phyloP scores from a whole-genome alignment of 1,139 yeast genomes.

The Candida pseudocylindracea region DNA sequence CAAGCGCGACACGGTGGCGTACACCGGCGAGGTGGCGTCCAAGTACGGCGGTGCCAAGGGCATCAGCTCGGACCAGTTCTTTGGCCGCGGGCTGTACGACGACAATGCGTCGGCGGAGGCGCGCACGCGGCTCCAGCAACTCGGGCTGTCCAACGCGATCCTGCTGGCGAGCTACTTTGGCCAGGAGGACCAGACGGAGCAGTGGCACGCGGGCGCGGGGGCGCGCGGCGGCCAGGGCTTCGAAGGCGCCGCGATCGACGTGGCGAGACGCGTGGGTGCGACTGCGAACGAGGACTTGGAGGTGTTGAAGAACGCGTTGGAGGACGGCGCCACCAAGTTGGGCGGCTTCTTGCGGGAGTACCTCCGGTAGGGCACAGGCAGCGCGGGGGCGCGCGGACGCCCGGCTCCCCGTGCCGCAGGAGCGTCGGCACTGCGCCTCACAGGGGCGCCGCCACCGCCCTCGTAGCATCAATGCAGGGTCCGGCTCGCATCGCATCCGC shows the following conservation, averaged over 20 bases:
- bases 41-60: conserved; percentile 84
- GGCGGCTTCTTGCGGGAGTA: conserved; percentile 75
- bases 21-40: conserved; percentile 51
- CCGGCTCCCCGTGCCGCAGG: too few relatives aligned
- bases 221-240: conserved; percentile 13
- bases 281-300: conserved; percentile 79
- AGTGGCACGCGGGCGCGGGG: conserved; percentile 4
- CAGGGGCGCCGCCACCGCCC: too few relatives aligned
- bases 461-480: too few relatives aligned
- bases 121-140: conserved; percentile 48
- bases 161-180: conserved; percentile 89
- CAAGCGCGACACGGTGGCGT: conserved; percentile 24
- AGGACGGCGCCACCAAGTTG: conserved; percentile 78
- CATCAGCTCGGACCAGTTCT: conserved; percentile 84
- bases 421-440: too few relatives aligned
- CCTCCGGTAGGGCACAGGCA: conserved; percentile 17
- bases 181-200: conserved; percentile 34
- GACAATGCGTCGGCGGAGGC: conserved; percentile 68
- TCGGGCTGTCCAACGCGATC: conserved; percentile 73
- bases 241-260: conserved; percentile 40
- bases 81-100: conserved; percentile 76
- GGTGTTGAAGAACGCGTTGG: conserved; percentile 78
- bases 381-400: too few relatives aligned
- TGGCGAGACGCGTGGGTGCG: conserved; percentile 45
- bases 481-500: too few relatives aligned